Base-by-base conservation (phyloP, 441 rosid genomes). In the Gossypium aridum region DNA sequence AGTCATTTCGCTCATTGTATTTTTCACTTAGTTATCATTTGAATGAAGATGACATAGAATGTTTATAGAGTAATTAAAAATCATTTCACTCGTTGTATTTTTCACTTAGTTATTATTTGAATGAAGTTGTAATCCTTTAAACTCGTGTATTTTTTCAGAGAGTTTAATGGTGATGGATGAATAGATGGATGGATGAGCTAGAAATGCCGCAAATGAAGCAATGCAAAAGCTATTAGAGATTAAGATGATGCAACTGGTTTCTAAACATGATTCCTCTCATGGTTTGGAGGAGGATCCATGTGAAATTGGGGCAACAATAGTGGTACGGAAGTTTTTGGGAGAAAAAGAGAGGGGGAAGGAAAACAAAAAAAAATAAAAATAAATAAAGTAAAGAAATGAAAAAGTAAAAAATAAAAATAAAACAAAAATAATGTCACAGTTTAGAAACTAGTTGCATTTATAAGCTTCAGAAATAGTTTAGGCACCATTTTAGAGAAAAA, bases 161-260 rank as follows among this genome's bases (percentile, higher is more conserved):
- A 80, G 77, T 53, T 53, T 34, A 59, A 74, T 0, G 39, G 65
- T 34, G 79, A 74, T 72, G 81, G 59, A 47, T 81, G 90, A 84
- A 26, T 26, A 3, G 34, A 28, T 28, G 34, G 37, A 31, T 31
- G 37, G 37, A 31, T 31, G 37, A 31, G 85, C 85, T 43, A 69
- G 51, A 60, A 67, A 53, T 43, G 86, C 83, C 5, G 87, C 88
- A 39, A 72, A 53, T 43, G 79, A 84, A 78, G 86, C 87, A 31
- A 80, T 85, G n/a, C 73, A 80, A 70, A 84, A 65, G 82, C 78
- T 86, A 66, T 57, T 83, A 31, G 83, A 78, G 77, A 79, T 83
- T 0, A 79, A 81, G 78, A 75, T 73, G 75, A 71, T 9, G 17
- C 74, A 72, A 64, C 64, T 51, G 54, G 67, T 16, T 67, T 61